phyloP scores from a whole-genome alignment of 2,329 filamentous ascomycete genomes.

The Diaporthe australafricana region DNA sequence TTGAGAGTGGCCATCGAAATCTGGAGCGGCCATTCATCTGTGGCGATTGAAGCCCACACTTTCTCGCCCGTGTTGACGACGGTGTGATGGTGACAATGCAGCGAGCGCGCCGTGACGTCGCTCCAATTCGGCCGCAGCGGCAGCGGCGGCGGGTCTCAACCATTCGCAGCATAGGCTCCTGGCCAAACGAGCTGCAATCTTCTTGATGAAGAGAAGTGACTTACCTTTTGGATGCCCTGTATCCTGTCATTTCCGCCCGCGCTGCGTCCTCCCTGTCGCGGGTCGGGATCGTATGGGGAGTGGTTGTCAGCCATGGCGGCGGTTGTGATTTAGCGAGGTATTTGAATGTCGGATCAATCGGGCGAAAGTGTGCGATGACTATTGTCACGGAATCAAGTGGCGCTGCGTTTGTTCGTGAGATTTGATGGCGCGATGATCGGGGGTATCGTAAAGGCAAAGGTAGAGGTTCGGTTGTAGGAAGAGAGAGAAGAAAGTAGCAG shows the following conservation, averaged over 20 bases:
- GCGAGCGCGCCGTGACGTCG: conserved; percentile 26
- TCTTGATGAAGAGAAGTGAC: neutral
- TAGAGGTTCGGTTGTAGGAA: conserved; percentile 9
- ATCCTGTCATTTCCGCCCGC: conserved; percentile 19
- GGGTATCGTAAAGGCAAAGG: conserved; percentile 24
- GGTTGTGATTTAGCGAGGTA: conserved; percentile 5
- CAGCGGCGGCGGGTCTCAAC: neutral
- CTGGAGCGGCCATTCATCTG: neutral
- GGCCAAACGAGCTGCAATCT: neutral
- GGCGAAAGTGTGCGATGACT: neutral
- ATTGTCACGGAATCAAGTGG: neutral
- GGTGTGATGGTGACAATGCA: neutral
- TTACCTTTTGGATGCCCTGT: conserved; percentile 29
- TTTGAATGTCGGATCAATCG: conserved; percentile 20
- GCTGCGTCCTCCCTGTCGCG: conserved; percentile 22
- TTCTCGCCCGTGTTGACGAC: neutral
- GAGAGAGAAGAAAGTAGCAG: conserved; percentile 3
- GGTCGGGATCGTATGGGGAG: conserved; percentile 33
- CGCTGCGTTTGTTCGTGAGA: neutral
- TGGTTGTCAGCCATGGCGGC: conserved; percentile 30
- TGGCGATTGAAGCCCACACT: neutral
- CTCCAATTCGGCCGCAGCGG: conserved; percentile 1
- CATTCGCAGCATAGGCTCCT: conserved; percentile 18
- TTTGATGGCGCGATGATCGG: conserved; percentile 19
- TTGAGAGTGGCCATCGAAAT: neutral